Percentiles rank a stretch among this genome's conserved stretches.
Conservation (phyloP, 495 filamentous ascomycete species). For the Schizothecium vesticola region DNA sequence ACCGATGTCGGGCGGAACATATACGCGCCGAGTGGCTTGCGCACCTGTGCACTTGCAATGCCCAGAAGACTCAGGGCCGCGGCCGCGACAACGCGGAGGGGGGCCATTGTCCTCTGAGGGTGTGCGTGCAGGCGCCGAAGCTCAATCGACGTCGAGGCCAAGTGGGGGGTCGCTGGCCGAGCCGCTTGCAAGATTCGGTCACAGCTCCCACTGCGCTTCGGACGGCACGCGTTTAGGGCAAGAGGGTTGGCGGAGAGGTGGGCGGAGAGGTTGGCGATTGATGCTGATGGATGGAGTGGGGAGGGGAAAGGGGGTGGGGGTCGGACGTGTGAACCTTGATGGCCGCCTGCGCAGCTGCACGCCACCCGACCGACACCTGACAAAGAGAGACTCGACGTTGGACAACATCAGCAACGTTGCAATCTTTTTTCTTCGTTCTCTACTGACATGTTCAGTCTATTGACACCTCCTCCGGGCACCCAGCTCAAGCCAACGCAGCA, state of each 20-base stretch:
- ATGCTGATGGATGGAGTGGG: not conserved
- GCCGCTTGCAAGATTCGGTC: not conserved
- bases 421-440: no score
- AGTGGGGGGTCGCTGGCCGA: not conserved
- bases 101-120: slow-evolving; percentile 5
- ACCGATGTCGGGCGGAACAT: not conserved
- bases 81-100: slow-evolving; percentile 11
- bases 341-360: not conserved
- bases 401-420: no score
- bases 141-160: not conserved
- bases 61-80: slow-evolving; percentile 9
- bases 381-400: not conserved
- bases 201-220: not conserved
- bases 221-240: not conserved
- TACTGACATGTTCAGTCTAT: not conserved
- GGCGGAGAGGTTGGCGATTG: not conserved
- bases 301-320: no score
- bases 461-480: not conserved
- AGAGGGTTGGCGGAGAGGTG: not conserved
- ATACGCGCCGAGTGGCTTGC: not conserved
- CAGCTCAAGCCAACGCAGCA: not conserved
- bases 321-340: not conserved
- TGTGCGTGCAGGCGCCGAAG: not conserved
- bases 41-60: not conserved
- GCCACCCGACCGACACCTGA: not conserved